Base-by-base conservation (phyloP, 2,329 filamentous ascomycete genomes). In the Beauveria rudraprayagi region DNA sequence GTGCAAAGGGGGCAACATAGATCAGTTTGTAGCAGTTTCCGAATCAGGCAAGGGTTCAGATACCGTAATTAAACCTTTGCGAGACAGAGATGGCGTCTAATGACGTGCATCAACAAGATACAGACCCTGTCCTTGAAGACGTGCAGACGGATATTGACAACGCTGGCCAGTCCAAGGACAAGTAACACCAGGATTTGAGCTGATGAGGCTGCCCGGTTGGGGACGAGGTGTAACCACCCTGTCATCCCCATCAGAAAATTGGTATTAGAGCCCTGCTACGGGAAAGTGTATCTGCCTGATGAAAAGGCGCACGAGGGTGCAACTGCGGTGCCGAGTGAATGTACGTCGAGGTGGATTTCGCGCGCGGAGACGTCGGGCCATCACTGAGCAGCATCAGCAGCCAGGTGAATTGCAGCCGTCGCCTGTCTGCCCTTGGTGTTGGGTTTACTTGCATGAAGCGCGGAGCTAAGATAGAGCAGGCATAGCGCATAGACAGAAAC, bases 51-150 rank as follows among this genome's bases (percentile, higher is more conserved):
- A 34, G 43, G 54, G 43, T 47, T 56, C 53, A 46, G 53, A 47
- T 48, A 19, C 41, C 19, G 55, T 34, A 57, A 52, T 51, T 40
- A 58, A 51, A 58, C 56, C n/a, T 44, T 19, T 57, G 28, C 40
- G 44, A 56, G 19, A 48, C 43, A 48, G 41, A 40, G 17, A 50
- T 48, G 17, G 55, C 44, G 17, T 17, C 56, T 37, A 51, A 58
- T 58, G 56, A 58, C 56, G 56, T 24, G 56, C 56, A 58, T 58
- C 26, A 43, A 22, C 14, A 17, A 24, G 40, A 46, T 41, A 26
- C 37, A 11, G 47, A 26, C 24, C 24, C 9, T 26, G 8, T 14
- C 51, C 19, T 28, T 24, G 24, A 16, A 19, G 22, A 28, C 22
- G 14, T 43, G 34, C 30, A 17, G n/a, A 14, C 11, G 1, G 11